Conservation (phyloP, 2,329 filamentous ascomycete species). For the Sporothrix luriei region DNA sequence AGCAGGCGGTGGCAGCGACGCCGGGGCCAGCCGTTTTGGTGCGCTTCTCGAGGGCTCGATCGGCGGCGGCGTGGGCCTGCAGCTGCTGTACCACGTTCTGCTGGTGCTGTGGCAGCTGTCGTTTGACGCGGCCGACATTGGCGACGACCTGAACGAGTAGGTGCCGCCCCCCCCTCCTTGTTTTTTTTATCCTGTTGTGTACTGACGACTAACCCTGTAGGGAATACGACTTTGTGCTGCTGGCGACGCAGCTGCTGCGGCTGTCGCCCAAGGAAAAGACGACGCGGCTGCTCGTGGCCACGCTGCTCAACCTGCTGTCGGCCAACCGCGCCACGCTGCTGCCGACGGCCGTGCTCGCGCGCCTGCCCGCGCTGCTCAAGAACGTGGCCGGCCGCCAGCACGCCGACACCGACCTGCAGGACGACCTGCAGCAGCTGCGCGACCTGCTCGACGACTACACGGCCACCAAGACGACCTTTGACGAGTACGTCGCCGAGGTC, state of each 20-base stretch:
- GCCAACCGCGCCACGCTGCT: conserved; percentile 72
- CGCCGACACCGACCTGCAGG: conserved; percentile 64
- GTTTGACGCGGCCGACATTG: conserved; percentile 78
- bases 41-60: conserved; percentile 57
- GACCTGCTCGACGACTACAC: conserved; percentile 68
- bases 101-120: conserved; percentile 95
- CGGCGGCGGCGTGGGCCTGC: conserved; percentile 84
- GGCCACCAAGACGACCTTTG: conserved; percentile 74
- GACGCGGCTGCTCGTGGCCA: conserved; percentile 85
- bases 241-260: conserved; percentile 90
- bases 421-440: conserved; percentile 63
- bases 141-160: conserved; percentile 81
- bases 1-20: conserved; percentile 29
- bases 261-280: conserved; percentile 98
- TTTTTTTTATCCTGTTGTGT: no score
- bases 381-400: conserved; percentile 65
- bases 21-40: conserved; percentile 39
- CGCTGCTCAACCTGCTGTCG: conserved; percentile 80
- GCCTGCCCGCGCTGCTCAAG: conserved; percentile 69
- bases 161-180: conserved; percentile 41
- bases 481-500: conserved; percentile 87
- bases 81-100: conserved; percentile 91
- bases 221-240: conserved; percentile 86
- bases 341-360: conserved; percentile 81
- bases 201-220: conserved; percentile 53